Evolutionary conservation across 306 rosid species (phyloP), one percentile per base, ranked within the genome.

Genomic region (Argentina anserina): DNA sequence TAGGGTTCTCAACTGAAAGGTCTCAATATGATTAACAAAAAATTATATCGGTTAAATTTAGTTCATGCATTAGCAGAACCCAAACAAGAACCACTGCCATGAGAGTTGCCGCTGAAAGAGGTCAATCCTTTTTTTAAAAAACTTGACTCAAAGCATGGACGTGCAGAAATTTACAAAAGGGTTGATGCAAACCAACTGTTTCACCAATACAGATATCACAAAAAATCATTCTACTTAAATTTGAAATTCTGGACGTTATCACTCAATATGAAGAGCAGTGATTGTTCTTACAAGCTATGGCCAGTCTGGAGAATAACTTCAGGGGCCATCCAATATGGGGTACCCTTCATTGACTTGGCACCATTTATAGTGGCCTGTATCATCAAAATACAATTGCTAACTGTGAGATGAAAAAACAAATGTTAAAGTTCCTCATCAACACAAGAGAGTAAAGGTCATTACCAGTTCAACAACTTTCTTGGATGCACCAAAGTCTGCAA

Each of bases 311-410:
- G 87, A 78, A 93, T 86, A 78, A 93, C 98, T 87, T 93, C 98
- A 7, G 98, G 98, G 47, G 98, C 93, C 98, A 93, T 93, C 98
- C 98, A 93, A 80, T 90, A 92, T 15, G 98, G 90, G 61, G 98
- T 93, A 63, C 98, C 98, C 92, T 93, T 93, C 89, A 93, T 89
- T 71, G 97, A 93, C 79, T 89, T 93, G 58, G 98, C 92, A 78
- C 96, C 90, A 78, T 84, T 87, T 66, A 90, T 86, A 63, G 98
- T 90, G 64, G 98, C 98, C 98, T 93, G 81, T 58, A 69, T 61
- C 70, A 81, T 67, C 58, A 74, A 46, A 46, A 68, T 69, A 75
- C 64, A 77, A 50, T 52, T 33, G 39, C 49, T 82, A 77, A 34
- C 56, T 56, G 46, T 34, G 65, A 53, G 45, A 55, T 40, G 61